Evolutionary conservation across 2,329 filamentous ascomycete species (phyloP).

Genomic region (Bipolaris zeicola): DNA sequence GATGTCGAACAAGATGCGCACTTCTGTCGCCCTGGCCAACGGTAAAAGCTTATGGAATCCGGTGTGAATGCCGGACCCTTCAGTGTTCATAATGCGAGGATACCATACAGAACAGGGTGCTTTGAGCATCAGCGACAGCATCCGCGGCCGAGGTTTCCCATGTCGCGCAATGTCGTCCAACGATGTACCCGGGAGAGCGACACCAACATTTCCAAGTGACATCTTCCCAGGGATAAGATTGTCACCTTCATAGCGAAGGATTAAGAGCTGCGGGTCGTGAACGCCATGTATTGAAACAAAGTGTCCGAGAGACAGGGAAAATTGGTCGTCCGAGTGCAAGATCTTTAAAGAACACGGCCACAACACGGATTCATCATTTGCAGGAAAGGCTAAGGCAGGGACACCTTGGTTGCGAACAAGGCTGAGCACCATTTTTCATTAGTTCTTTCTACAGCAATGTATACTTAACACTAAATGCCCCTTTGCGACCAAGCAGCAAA

Average conservation of each 20-base stretch:
- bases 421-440: constrained; percentile 7
- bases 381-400: constrained; percentile 5
- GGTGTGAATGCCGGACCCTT: neutral
- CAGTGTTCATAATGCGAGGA: constrained; percentile 1
- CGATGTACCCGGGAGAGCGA: neutral
- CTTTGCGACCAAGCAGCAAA: constrained; percentile 7
- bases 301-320: constrained; percentile 5
- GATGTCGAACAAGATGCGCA: constrained; percentile 6
- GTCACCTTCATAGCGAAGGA: constrained; percentile 9
- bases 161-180: constrained; percentile 7
- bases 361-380: constrained; percentile 7
- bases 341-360: constrained; percentile 9
- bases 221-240: constrained; percentile 6
- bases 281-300: neutral
- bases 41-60: constrained; percentile 1
- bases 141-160: constrained; percentile 6
- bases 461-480: constrained; percentile 7
- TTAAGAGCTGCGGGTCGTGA: constrained; percentile 4
- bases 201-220: neutral
- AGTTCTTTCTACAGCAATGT: constrained; percentile 5
- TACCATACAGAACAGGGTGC: constrained; percentile 10
- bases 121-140: constrained; percentile 6
- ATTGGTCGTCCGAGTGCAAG: constrained; percentile 2
- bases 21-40: constrained; percentile 4
- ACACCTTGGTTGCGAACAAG: constrained; percentile 13